Evolutionary conservation across 1,284 basidiomycete species (phyloP), one percentile per base, ranked within the genome.

Genomic region (Rhodotorula sp.): DNA sequence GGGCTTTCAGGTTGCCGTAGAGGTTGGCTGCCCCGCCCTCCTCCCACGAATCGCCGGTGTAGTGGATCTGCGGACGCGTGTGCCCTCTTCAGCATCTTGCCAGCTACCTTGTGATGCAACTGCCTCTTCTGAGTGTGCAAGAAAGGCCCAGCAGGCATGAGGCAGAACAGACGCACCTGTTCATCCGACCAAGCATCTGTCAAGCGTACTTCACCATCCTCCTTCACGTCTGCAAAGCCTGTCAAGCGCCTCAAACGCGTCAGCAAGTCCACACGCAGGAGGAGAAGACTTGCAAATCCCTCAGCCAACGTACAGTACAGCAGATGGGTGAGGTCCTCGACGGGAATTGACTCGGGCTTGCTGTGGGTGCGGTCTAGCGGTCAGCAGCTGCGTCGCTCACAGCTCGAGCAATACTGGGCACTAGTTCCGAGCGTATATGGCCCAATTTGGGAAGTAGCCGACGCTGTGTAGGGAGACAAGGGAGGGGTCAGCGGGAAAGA

Each of bases 131-230:
- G 36, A 59, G 17, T 27, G 34, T 20, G 34, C 29, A 30, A 53
- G 51, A 29, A 48, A 24, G 30, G 20, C 53, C 6, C 29, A 32
- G 53, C 20, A 29, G 30, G 27, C 10, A 19, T 3, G 10, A 30
- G 53, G 15, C 15, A 54, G 53, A 15, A 29, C 22, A 19, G 11
- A 19, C 60, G 39, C 52, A 89, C 89, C 84, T 91, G 84, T 77
- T 90, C 86, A 78, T 94, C 92, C 5, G 91, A 89, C 82, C 89
- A 94, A 2, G 84, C 79, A 78, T 95, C 92, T 1, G 90, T 91
- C 47, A 95, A 83, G 44, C 59, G 57, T 32, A 75, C 74, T 47
- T 73, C 82, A 2, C 91, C 91, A 2, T 87, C 86, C 34, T 84
- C 83, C 29, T 87, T 85, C 62, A 90, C 85, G 79, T 94, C 91